Base-by-base conservation (phyloP, 345 rosid genomes). In the Lepidium sativum region DNA sequence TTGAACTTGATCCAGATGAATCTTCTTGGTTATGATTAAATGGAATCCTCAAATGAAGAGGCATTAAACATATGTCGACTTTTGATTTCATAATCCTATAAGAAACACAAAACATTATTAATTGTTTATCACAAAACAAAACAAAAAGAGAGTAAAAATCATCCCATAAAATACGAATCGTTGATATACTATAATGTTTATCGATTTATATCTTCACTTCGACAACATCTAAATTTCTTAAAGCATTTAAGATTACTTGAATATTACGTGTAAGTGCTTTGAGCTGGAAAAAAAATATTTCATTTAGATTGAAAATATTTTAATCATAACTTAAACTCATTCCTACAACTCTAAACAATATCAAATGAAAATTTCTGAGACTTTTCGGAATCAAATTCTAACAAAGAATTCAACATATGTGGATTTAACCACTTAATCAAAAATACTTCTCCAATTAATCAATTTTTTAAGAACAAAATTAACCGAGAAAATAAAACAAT, bases 11-110 rank as follows among this genome's bases (percentile, higher is more conserved):
- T 38, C 43, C 17, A 20, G 21, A 20, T 20, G 21, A 20, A 23
- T 35, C 7, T 37, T 63, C 16, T 16, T 79, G 49, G 54, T 75
- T 69, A 4, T 80, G 47, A 65, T 32, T 20, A 65, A 56, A 67
- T 27, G 83, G 74, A 63, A 72, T 61, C 41, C 77, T 78, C 51
- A 68, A 63, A 12, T 75, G 27, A 43, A 69, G 49, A 31, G 84
- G 84, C 79, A 84, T 65, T 18, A 84, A 40, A 85, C 10, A 77
- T 88, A 53, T 49, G 43, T 11, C 78, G 74, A 60, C 68, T 84
- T 71, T 89, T 81, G n/a, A 86, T 62, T 50, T 81, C 83, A 50
- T 86, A 84, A 33, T 85, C 95, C 97, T 89, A 57, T 20, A 75
- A 71, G 20, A 57, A 60, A 54, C n/a, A 40, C 17, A 23, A 17